Evolutionary conservation across 1,139 yeast genomes (phyloP), one percentile per base, ranked within the genome.

Genomic region (Wickerhamiella infanticola): DNA sequence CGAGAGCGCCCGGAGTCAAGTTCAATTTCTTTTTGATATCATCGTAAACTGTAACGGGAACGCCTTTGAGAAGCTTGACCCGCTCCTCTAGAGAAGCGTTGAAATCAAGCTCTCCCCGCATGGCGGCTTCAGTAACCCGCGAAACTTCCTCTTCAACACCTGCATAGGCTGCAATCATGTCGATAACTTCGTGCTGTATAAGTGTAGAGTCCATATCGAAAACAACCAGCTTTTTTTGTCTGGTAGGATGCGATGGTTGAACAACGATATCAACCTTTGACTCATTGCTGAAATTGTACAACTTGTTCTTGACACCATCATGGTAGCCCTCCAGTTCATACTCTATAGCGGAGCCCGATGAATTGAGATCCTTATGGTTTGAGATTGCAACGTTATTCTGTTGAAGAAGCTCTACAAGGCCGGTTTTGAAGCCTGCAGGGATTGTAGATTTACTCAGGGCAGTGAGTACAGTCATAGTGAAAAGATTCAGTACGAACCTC

Each of bases 181-280:
- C 99, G 54, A 90, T 90, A 42, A 90, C 97, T 64, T 93, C 99
- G 64, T 93, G 97, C 62, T 83, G 80, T 54, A 93, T 93, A 59
- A 93, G 68, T 0, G 98, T 93, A 1, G 97, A 88, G 66, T 93
- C 99, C 98, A 93, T 93, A 58, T 93, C 98, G 58, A 93, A 93
- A 24, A 93, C 84, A 51, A 84, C 79, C 43, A 90, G 68, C 55
- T 75, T 74, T 58, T 81, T 82, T 38, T 48, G 47, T 11, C 61
- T 50, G 31, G 36, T 29, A 4, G 42, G 38, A 5, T 4, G 6
- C 31, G 44, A 66, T 40, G 53, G 59, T 55, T 75, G 81, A 13
- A 74, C 62, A 11, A 74, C 60, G 11, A 76, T 53, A 51, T 77
- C 80, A 11, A 70, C 61, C 3, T 45, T 48, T 8, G 43, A 38